Evolutionary conservation across 1,284 basidiomycete species (phyloP), one percentile per base, ranked within the genome.

Genomic region (Marasmius tenuissimus): DNA sequence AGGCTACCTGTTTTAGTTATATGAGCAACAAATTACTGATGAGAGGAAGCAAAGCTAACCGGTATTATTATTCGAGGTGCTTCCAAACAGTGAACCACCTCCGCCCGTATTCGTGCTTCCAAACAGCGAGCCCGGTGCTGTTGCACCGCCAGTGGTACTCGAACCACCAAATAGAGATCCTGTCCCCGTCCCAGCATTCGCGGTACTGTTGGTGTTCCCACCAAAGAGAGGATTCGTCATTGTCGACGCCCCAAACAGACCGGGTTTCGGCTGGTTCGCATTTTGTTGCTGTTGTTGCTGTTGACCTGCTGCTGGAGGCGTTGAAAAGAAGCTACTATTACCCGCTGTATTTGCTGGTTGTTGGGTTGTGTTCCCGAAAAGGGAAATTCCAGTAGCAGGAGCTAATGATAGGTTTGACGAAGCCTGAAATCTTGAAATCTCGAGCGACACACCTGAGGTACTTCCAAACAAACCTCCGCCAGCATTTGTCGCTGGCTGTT

Each of bases 391-490:
- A 3, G 61, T 40, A 35, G 60, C 14, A 22, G 58, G 38, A 48
- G 45, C 39, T 16, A 55, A 11, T 57, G 48, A 52, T 57, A 38
- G 22, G 11, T 35, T 7, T 34, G 18, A 42, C 52, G 22, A 55
- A 54, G 37, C 18, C 35, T 22, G 45, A n/a, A 47, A 35, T 9
- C 34, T 39, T 42, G 40, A 2, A 12, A 48, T 18, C 2, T 54
- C 22, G 7, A 49, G 11, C 27, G 5, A 53, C 58, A 14, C 27
- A 63, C 53, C 54, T 18, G 38, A 37, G 47, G 59, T 47, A 42
- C 57, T 65, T 7, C 75, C 73, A 60, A 76, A 75, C n/a, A 73
- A 56, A 33, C 68, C 64, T 4, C 66, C 62, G 14, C 67, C 64
- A 5, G 65, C 57, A 3, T 34, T 20, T 18, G 45, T 14, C 11